Evolutionary conservation across 495 filamentous ascomycete genomes (phyloP).

Genomic region (Xylaria bambusicola): DNA sequence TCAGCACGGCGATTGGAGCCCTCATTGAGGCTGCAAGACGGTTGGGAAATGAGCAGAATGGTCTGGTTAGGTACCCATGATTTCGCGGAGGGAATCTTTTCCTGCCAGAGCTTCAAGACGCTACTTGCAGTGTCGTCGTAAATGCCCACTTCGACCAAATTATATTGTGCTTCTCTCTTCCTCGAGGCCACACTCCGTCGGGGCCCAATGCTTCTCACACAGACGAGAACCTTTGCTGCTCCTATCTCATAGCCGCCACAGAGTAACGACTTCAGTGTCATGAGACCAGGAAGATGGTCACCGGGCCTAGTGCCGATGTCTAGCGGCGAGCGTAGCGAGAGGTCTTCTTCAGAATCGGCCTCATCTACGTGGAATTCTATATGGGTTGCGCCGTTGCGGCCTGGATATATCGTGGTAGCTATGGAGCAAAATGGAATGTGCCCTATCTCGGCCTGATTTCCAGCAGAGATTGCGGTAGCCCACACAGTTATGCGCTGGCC

Average conservation of each 20-base stretch:
- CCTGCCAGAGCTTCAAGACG: conserved; percentile 56
- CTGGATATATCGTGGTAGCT: conserved; percentile 53
- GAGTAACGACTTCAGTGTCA: conserved; percentile 57
- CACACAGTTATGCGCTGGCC: conserved; percentile 47
- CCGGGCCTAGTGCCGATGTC: conserved; percentile 37
- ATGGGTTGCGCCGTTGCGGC: conserved; percentile 51
- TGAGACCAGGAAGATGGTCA: conserved; percentile 45
- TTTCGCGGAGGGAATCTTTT: conserved; percentile 49
- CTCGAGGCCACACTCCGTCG: conserved; percentile 54
- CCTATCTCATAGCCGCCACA: conserved; percentile 52
- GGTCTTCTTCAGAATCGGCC: conserved; percentile 35
- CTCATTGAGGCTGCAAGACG: conserved; percentile 42
- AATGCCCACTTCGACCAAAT: conserved; percentile 54
- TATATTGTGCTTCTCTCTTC: conserved; percentile 37
- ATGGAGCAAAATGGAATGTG: conserved; percentile 29
- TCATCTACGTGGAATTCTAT: conserved; percentile 52
- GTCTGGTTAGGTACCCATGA: conserved; percentile 56
- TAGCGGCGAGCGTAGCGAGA: conserved; percentile 49
- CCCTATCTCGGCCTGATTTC: conserved; percentile 25
- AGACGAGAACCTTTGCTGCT: conserved; percentile 53
- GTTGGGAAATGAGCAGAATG: conserved; percentile 57
- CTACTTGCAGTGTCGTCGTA: conserved; percentile 63
- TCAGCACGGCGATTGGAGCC: conserved; percentile 25
- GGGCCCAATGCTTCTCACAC: conserved; percentile 57
- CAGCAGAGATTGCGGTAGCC: conserved; percentile 41